phyloP scores from a whole-genome alignment of 169 alveolate genomes.

The Plasmodium berghei region DNA sequence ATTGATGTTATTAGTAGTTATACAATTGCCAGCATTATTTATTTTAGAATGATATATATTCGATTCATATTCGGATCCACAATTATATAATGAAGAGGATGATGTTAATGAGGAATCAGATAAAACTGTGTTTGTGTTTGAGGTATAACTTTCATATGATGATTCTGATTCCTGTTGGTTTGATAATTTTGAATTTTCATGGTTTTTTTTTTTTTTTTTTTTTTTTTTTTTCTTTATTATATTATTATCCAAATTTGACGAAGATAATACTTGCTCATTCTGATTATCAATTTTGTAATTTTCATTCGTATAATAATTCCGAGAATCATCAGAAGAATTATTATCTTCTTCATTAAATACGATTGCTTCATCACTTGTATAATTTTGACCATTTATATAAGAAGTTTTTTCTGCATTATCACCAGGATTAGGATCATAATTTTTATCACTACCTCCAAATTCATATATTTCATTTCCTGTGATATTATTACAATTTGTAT shows the following conservation, averaged over 20 bases:
- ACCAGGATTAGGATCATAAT: not conserved
- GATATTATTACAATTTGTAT: not conserved
- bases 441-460: not conserved
- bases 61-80: constrained; percentile 7
- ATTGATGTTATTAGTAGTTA: not conserved
- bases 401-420: not conserved
- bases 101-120: not conserved
- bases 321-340: no score
- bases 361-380: not conserved
- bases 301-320: no score
- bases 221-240: no score
- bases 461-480: not conserved
- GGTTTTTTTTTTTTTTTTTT: no score
- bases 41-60: constrained; percentile 9
- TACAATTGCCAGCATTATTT: not conserved
- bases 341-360: not conserved
- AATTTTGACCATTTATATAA: not conserved
- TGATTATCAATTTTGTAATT: no score
- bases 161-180: constrained; percentile 6
- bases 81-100: constrained; percentile 24
- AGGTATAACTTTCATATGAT: constrained; percentile 8
- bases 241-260: no score
- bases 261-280: no score
- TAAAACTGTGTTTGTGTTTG: not conserved
- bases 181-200: no score